phyloP scores from a whole-genome alignment of 257 asterid genomes.

The Catharanthus roseus region DNA sequence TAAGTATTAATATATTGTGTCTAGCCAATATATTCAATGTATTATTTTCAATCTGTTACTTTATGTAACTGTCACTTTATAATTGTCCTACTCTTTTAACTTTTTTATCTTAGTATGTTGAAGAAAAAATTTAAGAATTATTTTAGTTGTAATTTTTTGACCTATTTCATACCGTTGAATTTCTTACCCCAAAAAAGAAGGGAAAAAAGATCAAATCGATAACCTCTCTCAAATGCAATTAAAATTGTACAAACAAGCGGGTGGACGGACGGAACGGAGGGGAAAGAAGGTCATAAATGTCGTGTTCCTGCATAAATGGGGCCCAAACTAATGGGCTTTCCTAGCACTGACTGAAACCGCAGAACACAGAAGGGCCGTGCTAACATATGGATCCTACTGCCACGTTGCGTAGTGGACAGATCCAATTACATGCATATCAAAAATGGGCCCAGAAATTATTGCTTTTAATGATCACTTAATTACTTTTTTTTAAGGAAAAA shows the following conservation, averaged over 20 bases:
- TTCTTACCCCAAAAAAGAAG: too few species aligned
- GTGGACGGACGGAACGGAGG: background rate
- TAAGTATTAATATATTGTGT: too few species aligned
- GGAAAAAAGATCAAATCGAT: too few species aligned
- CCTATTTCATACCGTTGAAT: too few species aligned
- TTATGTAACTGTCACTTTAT: too few species aligned
- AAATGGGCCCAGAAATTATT: slow-evolving; percentile 5
- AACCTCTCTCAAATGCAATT: background rate
- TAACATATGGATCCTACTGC: slow-evolving; percentile 3
- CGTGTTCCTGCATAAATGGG: slow-evolving; percentile 5
- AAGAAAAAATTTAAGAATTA: too few species aligned
- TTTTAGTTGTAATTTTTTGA: too few species aligned
- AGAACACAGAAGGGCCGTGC: slow-evolving; percentile 10
- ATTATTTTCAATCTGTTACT: too few species aligned
- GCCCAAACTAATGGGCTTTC: background rate
- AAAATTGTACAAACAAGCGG: background rate
- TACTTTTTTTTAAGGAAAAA: too few species aligned
- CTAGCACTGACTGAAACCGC: background rate
- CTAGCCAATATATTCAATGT: too few species aligned
- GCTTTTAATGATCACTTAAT: background rate
- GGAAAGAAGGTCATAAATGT: background rate
- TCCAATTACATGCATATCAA: background rate
- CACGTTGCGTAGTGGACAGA: background rate
- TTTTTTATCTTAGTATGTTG: too few species aligned
- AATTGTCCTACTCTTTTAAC: too few species aligned